These are phyloP conservation scores for Candida saitoana DNA, from an alignment of 805 yeast species.

Conservation along the genomic window DNA sequence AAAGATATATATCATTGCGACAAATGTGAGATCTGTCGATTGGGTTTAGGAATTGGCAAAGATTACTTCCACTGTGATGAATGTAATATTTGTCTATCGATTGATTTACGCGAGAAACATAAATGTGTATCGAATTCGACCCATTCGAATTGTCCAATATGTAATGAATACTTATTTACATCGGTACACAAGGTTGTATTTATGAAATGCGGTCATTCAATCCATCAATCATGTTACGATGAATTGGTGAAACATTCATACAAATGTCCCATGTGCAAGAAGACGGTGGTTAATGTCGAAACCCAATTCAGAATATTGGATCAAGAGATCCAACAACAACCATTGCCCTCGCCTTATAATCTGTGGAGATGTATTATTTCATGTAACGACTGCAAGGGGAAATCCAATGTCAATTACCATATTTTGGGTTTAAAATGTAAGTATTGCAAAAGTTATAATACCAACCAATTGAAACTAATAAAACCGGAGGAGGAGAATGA, in stretches of 20 bases:
- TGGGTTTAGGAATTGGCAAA: conserved; percentile 82
- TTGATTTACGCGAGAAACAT: conserved; percentile 73
- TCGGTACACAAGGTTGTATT: conserved; percentile 80
- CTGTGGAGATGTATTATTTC: conserved; percentile 71
- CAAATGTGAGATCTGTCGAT: conserved; percentile 87
- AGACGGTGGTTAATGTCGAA: conserved; percentile 82
- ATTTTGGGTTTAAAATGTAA: conserved; percentile 84
- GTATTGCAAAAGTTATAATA: conserved; percentile 84
- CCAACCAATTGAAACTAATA: conserved; percentile 64
- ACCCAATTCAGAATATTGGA: conserved; percentile 84
- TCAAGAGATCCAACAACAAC: conserved; percentile 71
- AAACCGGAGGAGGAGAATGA: conserved; percentile 58
- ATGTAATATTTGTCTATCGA: conserved; percentile 84
- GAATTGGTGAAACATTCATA: conserved; percentile 79
- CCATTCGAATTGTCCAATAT: conserved; percentile 88
- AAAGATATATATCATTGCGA: conserved; percentile 90
- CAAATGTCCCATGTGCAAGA: conserved; percentile 88
- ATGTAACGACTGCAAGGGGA: conserved; percentile 86
- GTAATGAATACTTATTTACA: conserved; percentile 86
- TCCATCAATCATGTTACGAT: conserved; percentile 79
- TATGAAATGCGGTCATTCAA: conserved; percentile 93
- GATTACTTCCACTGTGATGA: conserved; percentile 90
- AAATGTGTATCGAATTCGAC: conserved; percentile 83
- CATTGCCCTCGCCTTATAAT: conserved; percentile 75
- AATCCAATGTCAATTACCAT: conserved; percentile 71